Conservation (phyloP, 202 grass and related monocot genomes). For the Zoysia matrella region DNA sequence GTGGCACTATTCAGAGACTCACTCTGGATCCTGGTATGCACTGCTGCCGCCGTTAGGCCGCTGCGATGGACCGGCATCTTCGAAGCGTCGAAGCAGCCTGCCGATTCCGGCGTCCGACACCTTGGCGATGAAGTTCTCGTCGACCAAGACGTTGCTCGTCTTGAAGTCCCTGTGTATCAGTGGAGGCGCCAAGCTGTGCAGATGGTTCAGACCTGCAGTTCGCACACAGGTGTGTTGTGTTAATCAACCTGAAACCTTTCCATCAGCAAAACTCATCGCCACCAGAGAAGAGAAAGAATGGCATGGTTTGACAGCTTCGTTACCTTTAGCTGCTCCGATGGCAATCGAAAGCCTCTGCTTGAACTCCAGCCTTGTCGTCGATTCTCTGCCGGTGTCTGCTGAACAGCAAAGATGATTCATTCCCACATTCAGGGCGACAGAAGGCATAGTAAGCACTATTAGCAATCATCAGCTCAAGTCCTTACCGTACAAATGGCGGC, state of each 20-base stretch:
- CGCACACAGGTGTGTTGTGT: neutral
- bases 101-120: conserved; percentile 76
- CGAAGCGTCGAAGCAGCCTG: conserved; percentile 55
- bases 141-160: conserved; percentile 87
- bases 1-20: conserved; percentile 31
- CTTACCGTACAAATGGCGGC: conserved; percentile 82
- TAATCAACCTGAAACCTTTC: neutral
- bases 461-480: neutral
- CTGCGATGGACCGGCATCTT: conserved; percentile 37
- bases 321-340: conserved; percentile 94
- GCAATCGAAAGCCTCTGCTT: conserved; percentile 92
- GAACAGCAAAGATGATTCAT: neutral
- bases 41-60: neutral
- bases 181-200: conserved; percentile 72
- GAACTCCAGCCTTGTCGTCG: conserved; percentile 80
- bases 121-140: conserved; percentile 97
- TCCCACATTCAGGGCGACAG: neutral
- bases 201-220: conserved; percentile 70
- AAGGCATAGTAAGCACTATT: neutral
- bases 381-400: conserved; percentile 63
- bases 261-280: neutral
- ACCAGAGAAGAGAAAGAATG: neutral
- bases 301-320: neutral
- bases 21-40: conserved; percentile 75
- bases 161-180: conserved; percentile 86